Base-by-base conservation (phyloP, 352 stramenopile genomes). In the Phytophthora rubi region DNA sequence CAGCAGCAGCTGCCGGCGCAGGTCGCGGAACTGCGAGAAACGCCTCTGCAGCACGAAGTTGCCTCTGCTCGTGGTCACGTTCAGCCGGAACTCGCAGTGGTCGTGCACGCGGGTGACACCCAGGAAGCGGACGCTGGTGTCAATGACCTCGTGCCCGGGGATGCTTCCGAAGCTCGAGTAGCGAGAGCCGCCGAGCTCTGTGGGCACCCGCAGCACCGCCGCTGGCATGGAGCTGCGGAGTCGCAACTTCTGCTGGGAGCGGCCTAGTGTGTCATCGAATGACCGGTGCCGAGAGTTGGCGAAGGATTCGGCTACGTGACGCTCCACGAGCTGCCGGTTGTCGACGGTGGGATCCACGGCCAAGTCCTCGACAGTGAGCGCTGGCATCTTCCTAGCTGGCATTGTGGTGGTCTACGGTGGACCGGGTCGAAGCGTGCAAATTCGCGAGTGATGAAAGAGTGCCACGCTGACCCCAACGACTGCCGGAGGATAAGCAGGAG, bases 21-120 rank as follows among this genome's bases (percentile, higher is more conserved):
- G 80, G 15, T 77, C 75, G 53, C 85, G 82, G 70, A 93, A 90
- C 55, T 94, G 80, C 42, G 83, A 92, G 74, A 74, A 94, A 54
- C 87, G 81, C 74, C 88, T 90, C 55, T 83, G 66, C 16, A 93
- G 32, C 28, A 88, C 71, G 48, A 85, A 91, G 28, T 81, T 70
- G 52, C 86, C 80, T 15, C 58, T 58, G 28, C 75, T 76, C 18
- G 83, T 88, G 56, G 87, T 71, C 18, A 94, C 81, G 12, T 91
- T 73, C 53, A 93, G 28, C 45, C 71, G 62, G 71, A 84, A 94
- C 15, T 75, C 75, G 51, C 79, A 87, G 72, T 92, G 81, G 51
- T 68, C 65, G 53, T 68, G 33, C 49, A 62, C 35, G 33, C 63
- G 67, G 8, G 72, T 73, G 55, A 93, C 75, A 13, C 79, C 82